Percentiles rank a stretch among this genome's conserved stretches.
phyloP scores from a whole-genome alignment of 257 asterid genomes.

The Primulina tabacum region DNA sequence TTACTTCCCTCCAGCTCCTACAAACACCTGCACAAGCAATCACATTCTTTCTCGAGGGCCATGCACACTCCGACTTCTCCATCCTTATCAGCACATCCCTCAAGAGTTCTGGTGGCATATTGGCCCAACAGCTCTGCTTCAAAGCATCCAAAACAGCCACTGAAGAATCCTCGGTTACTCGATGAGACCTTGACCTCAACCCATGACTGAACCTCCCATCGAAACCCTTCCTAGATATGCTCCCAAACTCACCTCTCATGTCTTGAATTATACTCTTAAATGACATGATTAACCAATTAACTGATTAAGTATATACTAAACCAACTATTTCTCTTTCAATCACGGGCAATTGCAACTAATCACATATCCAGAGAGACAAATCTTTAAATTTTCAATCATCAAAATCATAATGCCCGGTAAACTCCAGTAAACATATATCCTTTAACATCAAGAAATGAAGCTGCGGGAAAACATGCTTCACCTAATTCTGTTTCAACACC shows the following conservation, averaged over 20 bases:
- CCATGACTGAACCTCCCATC: conserved; percentile 42
- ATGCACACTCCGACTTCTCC: conserved; percentile 64
- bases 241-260: conserved; percentile 57
- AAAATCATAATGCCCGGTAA: conserved; percentile 15
- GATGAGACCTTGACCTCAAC: conserved; percentile 54
- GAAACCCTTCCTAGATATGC: conserved; percentile 45
- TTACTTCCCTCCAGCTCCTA: conserved; percentile 87
- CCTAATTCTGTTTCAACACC: conserved; percentile 24
- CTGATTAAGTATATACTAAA: neutral
- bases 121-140: conserved; percentile 85
- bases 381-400: conserved; percentile 14
- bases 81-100: conserved; percentile 81
- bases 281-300: conserved; percentile 34
- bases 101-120: conserved; percentile 82
- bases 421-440: neutral
- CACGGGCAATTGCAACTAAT: neutral
- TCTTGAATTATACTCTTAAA: conserved; percentile 53
- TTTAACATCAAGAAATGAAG: conserved; percentile 10
- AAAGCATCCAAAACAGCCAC: conserved; percentile 59
- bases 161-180: conserved; percentile 48
- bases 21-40: conserved; percentile 95
- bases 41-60: conserved; percentile 79
- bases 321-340: conserved; percentile 8
- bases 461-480: conserved; percentile 21
- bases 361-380: neutral